Conservation (phyloP, 768 basidiomycete genomes). For the Termitomyces titanicus region DNA sequence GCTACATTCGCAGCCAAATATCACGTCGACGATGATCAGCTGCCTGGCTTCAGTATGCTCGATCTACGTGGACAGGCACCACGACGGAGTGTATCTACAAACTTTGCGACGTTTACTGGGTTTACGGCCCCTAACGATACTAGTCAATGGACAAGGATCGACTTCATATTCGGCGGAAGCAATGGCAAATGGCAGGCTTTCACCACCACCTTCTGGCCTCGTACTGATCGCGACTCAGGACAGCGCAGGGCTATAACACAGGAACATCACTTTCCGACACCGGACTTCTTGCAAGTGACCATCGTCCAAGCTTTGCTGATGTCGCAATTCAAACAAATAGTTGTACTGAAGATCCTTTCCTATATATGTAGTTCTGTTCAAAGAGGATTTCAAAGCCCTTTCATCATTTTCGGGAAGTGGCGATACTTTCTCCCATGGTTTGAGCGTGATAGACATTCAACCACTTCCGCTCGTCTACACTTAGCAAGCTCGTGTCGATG, state of each 20-base stretch:
- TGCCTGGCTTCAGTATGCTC: constrained; percentile 36
- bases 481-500: constrained; percentile 60
- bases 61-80: constrained; percentile 42
- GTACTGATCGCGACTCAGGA: constrained; percentile 23
- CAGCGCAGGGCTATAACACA: constrained; percentile 33
- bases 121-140: constrained; percentile 39
- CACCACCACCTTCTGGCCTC: too few species aligned
- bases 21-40: constrained; percentile 25
- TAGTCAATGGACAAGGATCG: constrained; percentile 37
- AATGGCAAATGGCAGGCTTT: constrained; percentile 38
- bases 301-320: constrained; percentile 51
- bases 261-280: constrained; percentile 42
- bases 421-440: constrained; percentile 64
- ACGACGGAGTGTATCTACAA: constrained; percentile 36
- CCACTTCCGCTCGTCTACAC: constrained; percentile 70
- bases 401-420: constrained; percentile 64
- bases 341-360: not conserved
- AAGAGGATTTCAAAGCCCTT: constrained; percentile 45
- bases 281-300: constrained; percentile 52
- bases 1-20: constrained; percentile 39
- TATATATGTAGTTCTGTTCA: constrained; percentile 13
- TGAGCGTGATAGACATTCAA: constrained; percentile 81
- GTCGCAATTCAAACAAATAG: constrained; percentile 17
- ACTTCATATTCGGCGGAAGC: constrained; percentile 50
- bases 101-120: constrained; percentile 51